phyloP scores from a whole-genome alignment of 805 yeast genomes.

The Nakazawaea pomicola region DNA sequence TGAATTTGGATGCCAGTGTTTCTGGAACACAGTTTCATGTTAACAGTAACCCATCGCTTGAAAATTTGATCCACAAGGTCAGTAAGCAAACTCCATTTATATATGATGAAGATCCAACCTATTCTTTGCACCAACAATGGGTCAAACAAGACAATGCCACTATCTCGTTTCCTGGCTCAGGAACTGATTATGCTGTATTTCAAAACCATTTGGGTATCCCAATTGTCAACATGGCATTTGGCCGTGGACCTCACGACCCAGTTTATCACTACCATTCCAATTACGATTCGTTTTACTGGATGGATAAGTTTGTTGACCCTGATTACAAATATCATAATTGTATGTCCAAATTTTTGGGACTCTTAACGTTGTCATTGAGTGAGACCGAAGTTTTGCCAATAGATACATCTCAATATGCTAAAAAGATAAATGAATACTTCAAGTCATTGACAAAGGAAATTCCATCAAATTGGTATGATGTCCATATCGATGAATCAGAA shows the following conservation, averaged over 20 bases:
- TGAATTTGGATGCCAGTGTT: slow-evolving; percentile 48
- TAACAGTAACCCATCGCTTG: slow-evolving; percentile 54
- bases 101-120: slow-evolving; percentile 28
- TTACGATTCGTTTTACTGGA: slow-evolving; percentile 56
- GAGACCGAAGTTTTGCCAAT: slow-evolving; percentile 55
- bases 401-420: slow-evolving; percentile 42
- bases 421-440: slow-evolving; percentile 34
- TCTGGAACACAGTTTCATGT: slow-evolving; percentile 45
- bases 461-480: slow-evolving; percentile 26
- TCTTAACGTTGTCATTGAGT: slow-evolving; percentile 45
- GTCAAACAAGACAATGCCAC: slow-evolving; percentile 27
- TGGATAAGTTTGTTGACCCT: slow-evolving; percentile 46
- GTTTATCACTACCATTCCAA: slow-evolving; percentile 54
- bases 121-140: slow-evolving; percentile 47
- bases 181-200: slow-evolving; percentile 53
- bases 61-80: slow-evolving; percentile 37
- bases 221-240: slow-evolving; percentile 45
- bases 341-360: slow-evolving; percentile 55
- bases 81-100: slow-evolving; percentile 42
- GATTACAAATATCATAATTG: slow-evolving; percentile 49
- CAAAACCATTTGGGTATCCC: slow-evolving; percentile 69
- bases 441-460: slow-evolving; percentile 18
- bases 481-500: slow-evolving; percentile 10
- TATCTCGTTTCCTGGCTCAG: slow-evolving; percentile 40
- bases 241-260: slow-evolving; percentile 35